Conservation (phyloP, 805 yeast species). For the Sungouiella thailandica region DNA sequence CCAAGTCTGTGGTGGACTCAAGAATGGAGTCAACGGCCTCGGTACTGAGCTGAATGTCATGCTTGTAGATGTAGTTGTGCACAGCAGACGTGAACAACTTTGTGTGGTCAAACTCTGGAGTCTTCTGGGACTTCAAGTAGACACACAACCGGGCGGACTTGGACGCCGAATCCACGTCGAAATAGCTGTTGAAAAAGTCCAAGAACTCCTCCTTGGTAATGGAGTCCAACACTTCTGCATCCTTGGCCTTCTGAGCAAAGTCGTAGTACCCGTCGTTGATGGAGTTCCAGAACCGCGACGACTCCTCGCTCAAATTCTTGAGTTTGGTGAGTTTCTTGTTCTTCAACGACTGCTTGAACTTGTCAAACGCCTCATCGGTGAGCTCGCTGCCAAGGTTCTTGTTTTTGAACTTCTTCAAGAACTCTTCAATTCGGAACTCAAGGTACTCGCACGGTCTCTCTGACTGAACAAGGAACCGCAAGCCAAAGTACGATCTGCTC, state of each 20-base stretch:
- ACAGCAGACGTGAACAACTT: conserved; percentile 24
- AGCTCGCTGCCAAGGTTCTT: conserved; percentile 41
- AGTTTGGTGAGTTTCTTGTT: conserved; percentile 62
- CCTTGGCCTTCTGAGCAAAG: conserved; percentile 53
- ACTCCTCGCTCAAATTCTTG: conserved; percentile 78
- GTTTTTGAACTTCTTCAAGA: conserved; percentile 44
- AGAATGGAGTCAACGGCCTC: conserved; percentile 20
- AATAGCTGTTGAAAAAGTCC: conserved; percentile 45
- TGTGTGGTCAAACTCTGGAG: conserved; percentile 13
- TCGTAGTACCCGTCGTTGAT: conserved; percentile 78
- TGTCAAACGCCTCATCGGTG: conserved; percentile 59
- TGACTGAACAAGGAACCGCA: conserved; percentile 75
- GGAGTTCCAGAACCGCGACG: conserved; percentile 55
- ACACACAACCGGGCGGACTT: conserved; percentile 19
- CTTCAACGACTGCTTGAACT: conserved; percentile 65
- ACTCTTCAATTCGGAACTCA: conserved; percentile 69
- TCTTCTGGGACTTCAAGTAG: conserved; percentile 51
- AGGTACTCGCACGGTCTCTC: conserved; percentile 73
- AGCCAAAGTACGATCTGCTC: conserved; percentile 68
- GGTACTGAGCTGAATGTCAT: conserved; percentile 18
- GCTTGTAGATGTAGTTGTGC: conserved; percentile 21
- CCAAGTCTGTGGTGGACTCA: conserved; percentile 4
- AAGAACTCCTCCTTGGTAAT: conserved; percentile 56
- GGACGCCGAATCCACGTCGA: conserved; percentile 20
- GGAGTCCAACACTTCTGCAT: conserved; percentile 50